Conservation (phyloP, 208 protist species). For the Trypanosoma conorhini region DNA sequence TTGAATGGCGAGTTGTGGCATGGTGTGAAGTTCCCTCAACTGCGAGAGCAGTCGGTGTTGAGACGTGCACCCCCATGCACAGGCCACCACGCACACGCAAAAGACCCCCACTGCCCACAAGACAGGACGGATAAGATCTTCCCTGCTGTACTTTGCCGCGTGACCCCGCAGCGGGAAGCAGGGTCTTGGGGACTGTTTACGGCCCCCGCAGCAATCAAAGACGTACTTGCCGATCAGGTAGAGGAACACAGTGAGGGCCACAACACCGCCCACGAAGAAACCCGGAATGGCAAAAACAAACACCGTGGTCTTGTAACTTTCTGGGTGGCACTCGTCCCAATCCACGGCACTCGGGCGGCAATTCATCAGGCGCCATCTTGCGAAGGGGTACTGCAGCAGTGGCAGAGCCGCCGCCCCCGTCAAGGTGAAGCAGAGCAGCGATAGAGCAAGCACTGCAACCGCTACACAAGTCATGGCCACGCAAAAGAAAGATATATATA, state of each 20-base stretch:
- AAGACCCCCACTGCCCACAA: constrained; percentile 29
- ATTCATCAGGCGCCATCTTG: constrained; percentile 23
- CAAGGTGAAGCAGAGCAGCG: constrained; percentile 1
- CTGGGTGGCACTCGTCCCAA: constrained; percentile 25
- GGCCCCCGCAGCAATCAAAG: constrained; percentile 54
- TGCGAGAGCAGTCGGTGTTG: neutral
- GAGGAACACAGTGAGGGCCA: constrained; percentile 19
- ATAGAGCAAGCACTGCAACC: neutral
- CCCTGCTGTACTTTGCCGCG: constrained; percentile 41
- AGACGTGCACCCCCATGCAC: constrained; percentile 28
- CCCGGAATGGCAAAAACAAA: constrained; percentile 27
- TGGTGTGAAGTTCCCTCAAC: constrained; percentile 1
- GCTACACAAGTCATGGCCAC: neutral
- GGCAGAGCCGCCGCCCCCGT: neutral
- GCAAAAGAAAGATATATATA: neutral
- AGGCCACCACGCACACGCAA: constrained; percentile 22
- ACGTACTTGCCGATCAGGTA: constrained; percentile 46
- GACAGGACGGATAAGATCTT: constrained; percentile 42
- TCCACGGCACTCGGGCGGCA: constrained; percentile 18
- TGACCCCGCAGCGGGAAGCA: constrained; percentile 35
- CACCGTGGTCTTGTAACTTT: constrained; percentile 24
- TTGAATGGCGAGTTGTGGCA: neutral
- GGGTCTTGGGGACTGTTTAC: constrained; percentile 38
- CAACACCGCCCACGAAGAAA: constrained; percentile 22
- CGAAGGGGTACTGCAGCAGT: constrained; percentile 30